A percentile compares a stretch with the other conserved stretches of the same genome.
phyloP scores from a whole-genome alignment of 306 rosid genomes.

The Quercus variabilis region DNA sequence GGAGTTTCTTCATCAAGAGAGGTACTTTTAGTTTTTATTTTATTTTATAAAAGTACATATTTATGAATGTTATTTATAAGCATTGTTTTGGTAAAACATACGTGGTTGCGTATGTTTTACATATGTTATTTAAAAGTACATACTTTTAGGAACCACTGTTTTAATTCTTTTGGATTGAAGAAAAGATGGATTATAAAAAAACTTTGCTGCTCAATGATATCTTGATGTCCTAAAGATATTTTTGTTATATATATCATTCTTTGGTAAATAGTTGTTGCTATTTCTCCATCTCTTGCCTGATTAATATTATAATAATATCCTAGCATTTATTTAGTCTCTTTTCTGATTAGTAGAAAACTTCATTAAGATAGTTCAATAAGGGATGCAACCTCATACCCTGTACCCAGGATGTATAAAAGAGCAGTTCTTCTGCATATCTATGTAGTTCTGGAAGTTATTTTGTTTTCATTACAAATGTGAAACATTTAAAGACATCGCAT shows the following conservation, averaged over 20 bases:
- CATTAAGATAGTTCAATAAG: too few relatives aligned
- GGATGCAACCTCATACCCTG: too few relatives aligned
- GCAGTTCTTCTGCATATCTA: too few relatives aligned
- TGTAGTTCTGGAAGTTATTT: too few relatives aligned
- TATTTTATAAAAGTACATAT: not conserved
- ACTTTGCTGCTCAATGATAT: not conserved
- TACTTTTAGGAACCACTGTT: not conserved
- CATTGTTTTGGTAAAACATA: not conserved
- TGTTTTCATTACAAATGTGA: not conserved
- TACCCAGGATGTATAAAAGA: too few relatives aligned
- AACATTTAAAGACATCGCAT: not conserved
- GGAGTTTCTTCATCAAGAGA: slow-evolving; percentile 96
- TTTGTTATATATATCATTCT: not conserved
- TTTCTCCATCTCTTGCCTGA: not conserved
- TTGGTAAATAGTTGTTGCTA: not conserved
- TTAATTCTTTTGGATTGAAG: not conserved
- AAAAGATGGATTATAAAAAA: not conserved
- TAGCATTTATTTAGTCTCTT: not conserved
- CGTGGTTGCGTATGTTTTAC: not conserved
- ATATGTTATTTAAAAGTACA: too few relatives aligned
- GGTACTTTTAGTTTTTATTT: slow-evolving; percentile 27
- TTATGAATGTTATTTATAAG: not conserved
- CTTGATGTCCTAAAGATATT: not conserved
- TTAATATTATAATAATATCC: not conserved
- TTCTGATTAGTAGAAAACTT: too few relatives aligned